Evolutionary conservation across 148 eudicot species (phyloP), one percentile per base, ranked within the genome.

Genomic region (Chenopodium album): DNA sequence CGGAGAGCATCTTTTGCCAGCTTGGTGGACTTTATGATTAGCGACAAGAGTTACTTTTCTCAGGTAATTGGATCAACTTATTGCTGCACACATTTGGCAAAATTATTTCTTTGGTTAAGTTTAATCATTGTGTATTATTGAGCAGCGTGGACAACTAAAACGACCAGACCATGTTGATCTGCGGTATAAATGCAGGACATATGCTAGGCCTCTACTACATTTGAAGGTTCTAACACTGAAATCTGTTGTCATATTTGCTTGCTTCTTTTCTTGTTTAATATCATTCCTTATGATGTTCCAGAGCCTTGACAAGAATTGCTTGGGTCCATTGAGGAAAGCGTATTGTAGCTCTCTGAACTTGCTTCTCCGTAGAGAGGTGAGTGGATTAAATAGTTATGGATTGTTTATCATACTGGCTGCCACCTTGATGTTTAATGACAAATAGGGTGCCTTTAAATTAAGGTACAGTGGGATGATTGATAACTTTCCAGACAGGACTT

Each of bases 131-230:
- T 37, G 79, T 84, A 79, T 73, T 37, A 23, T 81, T 83, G 79
- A 80, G 86, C 90, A 96, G 99, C 90, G 95, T 82, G 99, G 99
- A 79, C 97, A 92, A 48, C 79, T 96, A 63, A 96, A 96, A 90
- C 91, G 98, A 85, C 99, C 99, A 67, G 98, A 96, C 87, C 99
- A 96, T 85, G 94, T 95, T 85, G 99, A 94, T 91, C 90, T 96
- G 75, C 87, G 98, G 54, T 94, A 87, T 78, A 94, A 92, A 90
- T 94, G 97, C 91, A 88, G 97, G 92, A 92, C 97, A 31, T 96
- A 96, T 86, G 99, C 99, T 86, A 95, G 97, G 82, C 95, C 94
- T 73, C 85, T 96, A 84, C 99, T 94, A 76, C 97, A 96, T 87
- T 56, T 94, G 83, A 96, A 96, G 94, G 99, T 96, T 26, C 68